phyloP scores from a whole-genome alignment of 495 filamentous ascomycete genomes.

The Pseudoneurospora amorphoporcata region DNA sequence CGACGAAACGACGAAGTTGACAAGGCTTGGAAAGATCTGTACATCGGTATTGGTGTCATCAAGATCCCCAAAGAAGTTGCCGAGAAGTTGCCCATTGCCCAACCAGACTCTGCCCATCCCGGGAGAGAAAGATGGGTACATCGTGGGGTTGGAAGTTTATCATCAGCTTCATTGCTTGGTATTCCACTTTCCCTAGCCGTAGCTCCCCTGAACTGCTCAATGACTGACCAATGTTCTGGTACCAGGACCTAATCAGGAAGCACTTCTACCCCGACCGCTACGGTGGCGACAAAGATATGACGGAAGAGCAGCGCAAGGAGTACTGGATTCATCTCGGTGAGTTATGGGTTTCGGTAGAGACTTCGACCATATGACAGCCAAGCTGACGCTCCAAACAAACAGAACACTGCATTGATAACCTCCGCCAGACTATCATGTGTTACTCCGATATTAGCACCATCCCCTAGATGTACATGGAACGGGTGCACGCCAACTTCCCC shows the following conservation, averaged over 20 bases:
- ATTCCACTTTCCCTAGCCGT: not conserved
- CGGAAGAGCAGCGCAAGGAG: not conserved
- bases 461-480: not conserved
- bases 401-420: constrained; percentile 24
- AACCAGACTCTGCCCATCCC: constrained; percentile 2
- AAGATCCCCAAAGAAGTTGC: not conserved
- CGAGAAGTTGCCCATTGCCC: not conserved
- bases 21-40: not conserved
- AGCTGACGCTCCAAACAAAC: not conserved
- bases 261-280: constrained; percentile 4
- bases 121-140: constrained; percentile 1
- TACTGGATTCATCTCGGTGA: constrained; percentile 4
- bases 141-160: constrained; percentile 4
- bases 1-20: constrained; percentile 1
- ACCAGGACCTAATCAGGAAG: constrained; percentile 3
- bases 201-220: not conserved
- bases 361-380: not conserved
- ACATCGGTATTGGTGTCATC: constrained; percentile 1
- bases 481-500: not conserved
- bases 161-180: constrained; percentile 15
- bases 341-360: not conserved
- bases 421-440: constrained; percentile 27
- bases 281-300: not conserved
- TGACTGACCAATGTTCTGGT: not conserved
- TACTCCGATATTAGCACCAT: constrained; percentile 17